A percentile compares a stretch with the other conserved stretches of the same genome.
These are phyloP conservation scores for Coemansia sp. DNA, from an alignment of 192 early-diverging fungal genomes.

Conservation along the genomic window DNA sequence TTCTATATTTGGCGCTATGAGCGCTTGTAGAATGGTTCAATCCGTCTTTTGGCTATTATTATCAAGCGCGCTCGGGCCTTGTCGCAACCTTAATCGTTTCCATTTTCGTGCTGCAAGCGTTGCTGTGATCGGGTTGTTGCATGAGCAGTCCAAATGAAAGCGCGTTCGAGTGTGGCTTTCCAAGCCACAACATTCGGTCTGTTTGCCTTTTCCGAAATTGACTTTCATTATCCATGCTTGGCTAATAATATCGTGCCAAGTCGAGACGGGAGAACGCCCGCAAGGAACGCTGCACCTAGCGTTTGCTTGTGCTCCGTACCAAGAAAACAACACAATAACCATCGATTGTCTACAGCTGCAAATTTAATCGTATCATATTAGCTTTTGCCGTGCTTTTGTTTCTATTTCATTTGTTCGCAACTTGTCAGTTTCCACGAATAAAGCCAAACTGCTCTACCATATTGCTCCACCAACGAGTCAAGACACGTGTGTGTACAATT, in stretches of 20 bases:
- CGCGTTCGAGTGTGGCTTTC: background rate
- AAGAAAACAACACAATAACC: background rate
- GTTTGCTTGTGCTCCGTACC: background rate
- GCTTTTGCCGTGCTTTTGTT: background rate
- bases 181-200: background rate
- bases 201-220: background rate
- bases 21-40: background rate
- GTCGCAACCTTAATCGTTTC: background rate
- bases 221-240: background rate
- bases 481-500: background rate
- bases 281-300: background rate
- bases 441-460: background rate
- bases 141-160: background rate
- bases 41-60: background rate
- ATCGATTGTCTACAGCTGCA: background rate
- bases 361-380: background rate
- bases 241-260: background rate
- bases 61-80: conserved; percentile 1
- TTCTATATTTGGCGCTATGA: background rate
- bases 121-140: background rate
- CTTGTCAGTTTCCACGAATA: background rate
- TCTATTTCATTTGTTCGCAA: background rate
- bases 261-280: background rate
- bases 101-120: background rate
- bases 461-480: background rate